These are phyloP conservation scores for Leishmania braziliensis DNA, from an alignment of 208 protist species.

Conservation along the genomic window DNA sequence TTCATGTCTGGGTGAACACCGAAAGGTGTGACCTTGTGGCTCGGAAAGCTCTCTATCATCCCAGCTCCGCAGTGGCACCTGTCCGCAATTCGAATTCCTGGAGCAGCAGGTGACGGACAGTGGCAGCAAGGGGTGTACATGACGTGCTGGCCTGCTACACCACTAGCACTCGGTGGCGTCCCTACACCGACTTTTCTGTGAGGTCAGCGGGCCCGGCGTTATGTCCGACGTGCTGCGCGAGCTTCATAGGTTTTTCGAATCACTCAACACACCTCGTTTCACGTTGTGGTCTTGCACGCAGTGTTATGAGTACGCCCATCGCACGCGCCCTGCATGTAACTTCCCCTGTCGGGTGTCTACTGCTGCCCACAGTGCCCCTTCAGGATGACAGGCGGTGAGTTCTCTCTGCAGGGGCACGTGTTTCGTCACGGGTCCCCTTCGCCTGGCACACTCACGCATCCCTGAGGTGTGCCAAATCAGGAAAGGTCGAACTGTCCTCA, in stretches of 20 bases:
- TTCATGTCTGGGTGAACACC: too few species aligned
- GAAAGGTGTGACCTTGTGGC: too few species aligned
- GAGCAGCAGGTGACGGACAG: not conserved
- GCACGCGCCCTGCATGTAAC: not conserved
- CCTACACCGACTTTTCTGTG: not conserved
- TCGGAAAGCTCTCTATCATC: not conserved
- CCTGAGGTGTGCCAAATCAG: not conserved
- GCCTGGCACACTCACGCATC: not conserved
- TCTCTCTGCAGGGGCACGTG: not conserved
- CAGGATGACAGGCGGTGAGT: not conserved
- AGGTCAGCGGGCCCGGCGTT: not conserved
- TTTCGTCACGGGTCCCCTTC: not conserved
- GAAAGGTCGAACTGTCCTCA: not conserved
- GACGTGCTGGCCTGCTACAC: not conserved
- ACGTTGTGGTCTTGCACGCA: not conserved
- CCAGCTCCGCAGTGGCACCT: not conserved
- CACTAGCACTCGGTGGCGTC: not conserved
- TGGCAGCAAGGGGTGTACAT: not conserved
- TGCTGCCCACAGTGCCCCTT: not conserved
- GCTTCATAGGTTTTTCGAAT: not conserved
- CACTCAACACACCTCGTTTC: not conserved
- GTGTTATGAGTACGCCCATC: not conserved
- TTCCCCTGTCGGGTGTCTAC: not conserved
- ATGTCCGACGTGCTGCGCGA: not conserved
- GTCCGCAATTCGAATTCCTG: not conserved